phyloP scores from a whole-genome alignment of 2,329 filamentous ascomycete species.

The Fusarium redolens region DNA sequence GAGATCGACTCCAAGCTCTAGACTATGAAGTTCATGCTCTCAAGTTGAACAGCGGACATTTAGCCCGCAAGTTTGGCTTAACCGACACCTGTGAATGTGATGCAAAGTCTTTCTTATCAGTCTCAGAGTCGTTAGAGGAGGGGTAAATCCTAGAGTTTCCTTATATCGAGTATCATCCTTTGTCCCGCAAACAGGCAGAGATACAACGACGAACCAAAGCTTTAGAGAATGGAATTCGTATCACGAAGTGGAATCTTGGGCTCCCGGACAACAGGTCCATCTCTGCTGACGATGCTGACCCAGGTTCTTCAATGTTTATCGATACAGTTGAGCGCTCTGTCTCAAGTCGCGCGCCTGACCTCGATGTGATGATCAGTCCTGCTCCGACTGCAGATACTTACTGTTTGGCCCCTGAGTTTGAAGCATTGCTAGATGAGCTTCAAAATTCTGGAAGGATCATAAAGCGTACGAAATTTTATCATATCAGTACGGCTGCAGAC shows the following conservation, averaged over 20 bases:
- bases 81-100: background rate
- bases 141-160: background rate
- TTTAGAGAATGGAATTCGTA: background rate
- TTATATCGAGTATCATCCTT: background rate
- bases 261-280: fast-evolving
- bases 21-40: background rate
- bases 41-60: background rate
- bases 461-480: fast-evolving
- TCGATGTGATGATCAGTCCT: background rate
- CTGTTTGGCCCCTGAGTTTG: background rate
- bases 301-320: background rate
- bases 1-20: background rate
- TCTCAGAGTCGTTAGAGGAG: background rate
- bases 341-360: background rate
- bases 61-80: background rate
- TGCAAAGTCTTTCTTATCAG: background rate
- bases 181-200: background rate
- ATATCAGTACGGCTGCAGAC: background rate
- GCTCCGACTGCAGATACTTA: background rate
- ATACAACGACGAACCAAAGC: background rate
- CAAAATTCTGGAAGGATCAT: fast-evolving
- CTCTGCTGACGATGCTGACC: no score
- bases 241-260: background rate
- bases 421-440: background rate
- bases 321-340: background rate